A percentile compares a stretch with the other conserved stretches of the same genome.
These are phyloP conservation scores for Claviceps monticola DNA, from an alignment of 2,329 filamentous ascomycete species.

Conservation along the genomic window DNA sequence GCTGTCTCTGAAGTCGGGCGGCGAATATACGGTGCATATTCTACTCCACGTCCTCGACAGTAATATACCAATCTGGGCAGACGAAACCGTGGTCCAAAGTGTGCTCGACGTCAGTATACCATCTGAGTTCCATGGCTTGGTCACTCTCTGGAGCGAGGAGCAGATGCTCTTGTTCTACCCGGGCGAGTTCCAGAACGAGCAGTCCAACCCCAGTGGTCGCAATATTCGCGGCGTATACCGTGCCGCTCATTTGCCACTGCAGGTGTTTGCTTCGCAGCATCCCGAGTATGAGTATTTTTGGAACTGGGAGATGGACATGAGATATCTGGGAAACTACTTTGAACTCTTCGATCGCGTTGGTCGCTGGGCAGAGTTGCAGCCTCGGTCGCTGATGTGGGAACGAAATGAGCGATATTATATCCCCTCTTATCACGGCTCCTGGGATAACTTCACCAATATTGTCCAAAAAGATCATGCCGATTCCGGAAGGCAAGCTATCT, in stretches of 20 bases:
- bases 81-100: constrained; percentile 56
- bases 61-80: constrained; percentile 67
- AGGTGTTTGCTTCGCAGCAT: constrained; percentile 49
- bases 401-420: constrained; percentile 65
- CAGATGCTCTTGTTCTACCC: constrained; percentile 72
- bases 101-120: constrained; percentile 54
- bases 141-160: constrained; percentile 70
- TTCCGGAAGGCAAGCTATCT: constrained; percentile 41
- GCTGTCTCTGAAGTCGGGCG: constrained; percentile 61
- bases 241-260: constrained; percentile 46
- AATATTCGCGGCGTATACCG: constrained; percentile 59
- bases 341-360: constrained; percentile 58
- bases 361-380: constrained; percentile 53
- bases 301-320: constrained; percentile 60
- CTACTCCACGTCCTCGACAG: constrained; percentile 74
- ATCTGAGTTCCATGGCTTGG: constrained; percentile 65
- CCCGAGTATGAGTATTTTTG: constrained; percentile 54
- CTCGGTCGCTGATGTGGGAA: constrained; percentile 64
- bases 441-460: constrained; percentile 56
- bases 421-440: constrained; percentile 52
- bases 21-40: constrained; percentile 73
- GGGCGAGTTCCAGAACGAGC: constrained; percentile 55
- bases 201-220: constrained; percentile 40
- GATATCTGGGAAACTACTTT: constrained; percentile 52
- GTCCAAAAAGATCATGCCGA: constrained; percentile 46